Conservation (phyloP, 208 protist species). For the Wallacemonas sp. region DNA sequence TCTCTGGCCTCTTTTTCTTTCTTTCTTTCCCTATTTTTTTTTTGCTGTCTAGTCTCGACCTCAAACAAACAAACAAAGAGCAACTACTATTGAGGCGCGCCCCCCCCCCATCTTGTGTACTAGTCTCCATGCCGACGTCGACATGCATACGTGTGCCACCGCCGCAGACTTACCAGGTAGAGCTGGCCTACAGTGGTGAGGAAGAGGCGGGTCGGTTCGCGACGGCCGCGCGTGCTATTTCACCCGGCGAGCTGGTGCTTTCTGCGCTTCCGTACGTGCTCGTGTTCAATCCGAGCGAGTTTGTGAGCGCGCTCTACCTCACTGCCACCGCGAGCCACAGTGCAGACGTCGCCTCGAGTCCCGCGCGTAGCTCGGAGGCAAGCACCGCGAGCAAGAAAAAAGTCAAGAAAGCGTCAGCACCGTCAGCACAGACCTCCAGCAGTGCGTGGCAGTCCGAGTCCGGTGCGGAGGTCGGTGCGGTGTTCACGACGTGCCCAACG, state of each 20-base stretch:
- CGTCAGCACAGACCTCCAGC: too few relatives aligned
- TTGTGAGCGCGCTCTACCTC: constrained; percentile 49
- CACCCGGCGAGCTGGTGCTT: constrained; percentile 63
- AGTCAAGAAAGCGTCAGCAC: too few relatives aligned
- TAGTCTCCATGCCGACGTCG: neutral
- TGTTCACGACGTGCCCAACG: constrained; percentile 28
- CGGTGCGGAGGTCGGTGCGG: neutral
- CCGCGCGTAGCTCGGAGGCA: neutral
- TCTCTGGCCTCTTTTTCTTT: neutral
- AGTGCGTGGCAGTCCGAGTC: too few relatives aligned
- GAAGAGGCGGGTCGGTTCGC: constrained; percentile 52
- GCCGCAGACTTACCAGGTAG: constrained; percentile 32
- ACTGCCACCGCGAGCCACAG: constrained; percentile 22
- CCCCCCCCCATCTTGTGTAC: neutral
- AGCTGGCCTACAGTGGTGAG: constrained; percentile 27
- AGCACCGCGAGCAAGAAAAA: constrained; percentile 11
- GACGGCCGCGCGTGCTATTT: constrained; percentile 38
- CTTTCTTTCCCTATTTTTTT: constrained; percentile 11
- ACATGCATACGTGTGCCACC: neutral
- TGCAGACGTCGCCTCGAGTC: neutral
- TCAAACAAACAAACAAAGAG: neutral
- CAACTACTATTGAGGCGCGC: neutral
- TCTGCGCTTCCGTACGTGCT: constrained; percentile 47
- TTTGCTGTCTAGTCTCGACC: constrained; percentile 12
- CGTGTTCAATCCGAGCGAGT: constrained; percentile 47